Evolutionary conservation across 2,329 filamentous ascomycete genomes (phyloP).

Genomic region (Hypoxylon sp.): DNA sequence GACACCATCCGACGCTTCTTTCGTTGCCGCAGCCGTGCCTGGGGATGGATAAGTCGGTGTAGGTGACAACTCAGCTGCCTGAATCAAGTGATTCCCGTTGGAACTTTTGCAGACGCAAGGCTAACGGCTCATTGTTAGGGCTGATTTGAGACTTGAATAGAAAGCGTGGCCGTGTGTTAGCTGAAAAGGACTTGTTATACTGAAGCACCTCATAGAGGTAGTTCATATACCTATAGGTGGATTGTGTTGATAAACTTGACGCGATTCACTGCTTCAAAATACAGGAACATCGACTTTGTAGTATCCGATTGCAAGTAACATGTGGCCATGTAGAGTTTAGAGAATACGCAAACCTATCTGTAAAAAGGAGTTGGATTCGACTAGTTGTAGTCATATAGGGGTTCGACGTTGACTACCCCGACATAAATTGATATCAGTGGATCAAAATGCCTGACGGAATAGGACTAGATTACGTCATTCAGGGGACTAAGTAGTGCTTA

Average conservation of each 20-base stretch:
- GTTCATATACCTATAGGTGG: not conserved
- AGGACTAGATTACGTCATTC: slow-evolving; percentile 7
- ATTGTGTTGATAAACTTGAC: too few species aligned
- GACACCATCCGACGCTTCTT: slow-evolving; percentile 3
- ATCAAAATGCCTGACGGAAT: not conserved
- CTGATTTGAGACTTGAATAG: not conserved
- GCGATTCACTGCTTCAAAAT: too few species aligned
- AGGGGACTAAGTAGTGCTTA: not conserved
- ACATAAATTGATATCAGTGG: too few species aligned
- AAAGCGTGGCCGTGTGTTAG: not conserved
- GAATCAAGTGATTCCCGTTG: slow-evolving; percentile 6
- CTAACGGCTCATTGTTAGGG: not conserved
- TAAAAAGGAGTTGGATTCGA: too few species aligned
- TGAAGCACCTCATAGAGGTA: not conserved
- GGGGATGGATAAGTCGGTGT: not conserved
- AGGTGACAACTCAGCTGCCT: slow-evolving; percentile 10
- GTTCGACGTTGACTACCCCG: too few species aligned
- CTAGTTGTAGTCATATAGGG: not conserved
- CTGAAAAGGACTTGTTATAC: not conserved
- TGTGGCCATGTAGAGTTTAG: too few species aligned
- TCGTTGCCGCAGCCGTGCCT: not conserved
- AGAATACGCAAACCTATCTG: too few species aligned
- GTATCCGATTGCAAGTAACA: too few species aligned
- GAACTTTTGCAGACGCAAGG: not conserved
- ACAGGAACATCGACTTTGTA: too few species aligned